phyloP scores from a whole-genome alignment of 2,329 filamentous ascomycete genomes.

The Tolypocladium capitatum region DNA sequence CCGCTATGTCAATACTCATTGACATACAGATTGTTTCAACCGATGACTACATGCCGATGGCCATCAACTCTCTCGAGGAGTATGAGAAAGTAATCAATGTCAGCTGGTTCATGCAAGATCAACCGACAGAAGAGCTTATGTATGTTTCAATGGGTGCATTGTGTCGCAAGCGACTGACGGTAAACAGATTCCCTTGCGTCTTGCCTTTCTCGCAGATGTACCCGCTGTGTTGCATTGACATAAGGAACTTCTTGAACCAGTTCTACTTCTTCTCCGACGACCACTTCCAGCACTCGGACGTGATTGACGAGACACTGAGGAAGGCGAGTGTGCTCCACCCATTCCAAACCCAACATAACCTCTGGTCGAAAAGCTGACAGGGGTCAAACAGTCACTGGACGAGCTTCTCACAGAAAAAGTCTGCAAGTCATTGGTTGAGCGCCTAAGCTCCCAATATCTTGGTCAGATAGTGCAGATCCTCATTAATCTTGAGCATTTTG shows the following conservation, averaged over 20 bases:
- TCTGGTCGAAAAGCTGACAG: not conserved
- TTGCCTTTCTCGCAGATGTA: conserved; percentile 99
- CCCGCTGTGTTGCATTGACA: conserved; percentile 93
- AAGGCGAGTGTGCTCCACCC: conserved; percentile 35
- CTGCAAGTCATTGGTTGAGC: conserved; percentile 77
- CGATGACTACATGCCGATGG: conserved; percentile 99
- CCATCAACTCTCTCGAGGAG: conserved; percentile 77
- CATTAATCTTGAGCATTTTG: conserved; percentile 95
- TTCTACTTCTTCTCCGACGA: conserved; percentile 98
- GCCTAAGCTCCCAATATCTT: conserved; percentile 81
- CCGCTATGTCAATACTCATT: not conserved
- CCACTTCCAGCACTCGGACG: conserved; percentile 78
- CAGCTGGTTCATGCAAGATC: conserved; percentile 88
- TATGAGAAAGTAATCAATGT: conserved; percentile 94
- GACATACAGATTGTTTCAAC: conserved; percentile 54
- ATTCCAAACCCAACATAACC: not conserved
- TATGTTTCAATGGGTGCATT: conserved; percentile 27
- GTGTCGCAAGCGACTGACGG: conserved; percentile 1
- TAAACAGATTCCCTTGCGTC: conserved; percentile 71
- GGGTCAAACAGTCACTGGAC: conserved; percentile 61
- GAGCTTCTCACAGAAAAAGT: conserved; percentile 88
- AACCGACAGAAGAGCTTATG: conserved; percentile 59
- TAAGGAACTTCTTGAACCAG: conserved; percentile 92
- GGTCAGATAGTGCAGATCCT: conserved; percentile 98
- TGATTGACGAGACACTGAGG: conserved; percentile 84